Base-by-base conservation (phyloP, 2,329 filamentous ascomycete species). In the Xylariaceae sp. region DNA sequence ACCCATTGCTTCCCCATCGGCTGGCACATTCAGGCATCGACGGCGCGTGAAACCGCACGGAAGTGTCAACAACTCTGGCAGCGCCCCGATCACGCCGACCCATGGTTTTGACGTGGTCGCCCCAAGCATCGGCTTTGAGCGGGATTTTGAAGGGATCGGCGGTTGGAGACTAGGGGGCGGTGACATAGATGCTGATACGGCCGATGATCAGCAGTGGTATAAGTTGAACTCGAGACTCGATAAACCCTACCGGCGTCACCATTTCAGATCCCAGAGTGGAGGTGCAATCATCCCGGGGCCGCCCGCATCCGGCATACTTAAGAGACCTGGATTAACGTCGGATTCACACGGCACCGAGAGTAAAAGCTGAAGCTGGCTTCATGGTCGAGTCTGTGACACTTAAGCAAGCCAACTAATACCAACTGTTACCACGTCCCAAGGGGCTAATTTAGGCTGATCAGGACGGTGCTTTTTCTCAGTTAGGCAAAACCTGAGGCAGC, bases 61-160 rank as follows among this genome's bases (percentile, higher is more conserved):
- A 52, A 64, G 70, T 64, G 45, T 56, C 37, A 59, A 71, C 5
- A 30, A 13, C 11, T 4, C 42, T 51, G 53, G 56, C 35, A 70
- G 62, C 61, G 67, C 64, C 23, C 54, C 67, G 34, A 56, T 63
- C 13, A 69, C 68, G 1, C 71, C 70, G 1, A 56, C 58, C 35
- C 59, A 58, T 9, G 57, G 62, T 42, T 60, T 62, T 37, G 37
- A 42, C 4, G 66, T 47, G 6, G 47, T 82, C 13, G 72, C 77
- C 11, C 76, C 79, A 6, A 80, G 77, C 61, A 70, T 81, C 39
- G 81, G 81, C 0, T 72, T 80, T 2, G 78, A 80, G 56, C 74
- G 83, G 35, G 83, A 86, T 67, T 86, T 80, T 63, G 83, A 86
- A 64, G 83, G 83, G 6, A 71, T 86, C 1, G 83, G 83, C 15